Percentiles rank a stretch among this genome's conserved stretches.
phyloP scores from a whole-genome alignment of 768 basidiomycete genomes.

The Mycena leptocephala region DNA sequence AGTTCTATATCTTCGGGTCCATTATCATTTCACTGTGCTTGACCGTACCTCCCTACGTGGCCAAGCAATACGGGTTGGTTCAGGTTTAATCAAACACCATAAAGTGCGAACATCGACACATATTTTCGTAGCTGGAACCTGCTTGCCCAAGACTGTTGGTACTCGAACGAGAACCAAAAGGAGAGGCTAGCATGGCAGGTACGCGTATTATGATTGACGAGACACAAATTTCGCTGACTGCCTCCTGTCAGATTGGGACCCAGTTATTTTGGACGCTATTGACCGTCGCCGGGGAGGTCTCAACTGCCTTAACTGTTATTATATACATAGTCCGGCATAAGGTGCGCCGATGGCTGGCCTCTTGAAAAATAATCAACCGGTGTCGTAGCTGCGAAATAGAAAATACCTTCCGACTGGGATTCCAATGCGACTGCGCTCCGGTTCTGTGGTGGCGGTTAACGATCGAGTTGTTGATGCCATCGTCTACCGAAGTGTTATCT shows the following conservation, averaged over 20 bases:
- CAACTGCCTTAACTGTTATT: constrained; percentile 20
- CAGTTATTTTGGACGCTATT: constrained; percentile 37
- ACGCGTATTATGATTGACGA: background rate
- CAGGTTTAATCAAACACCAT: no score
- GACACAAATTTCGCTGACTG: background rate
- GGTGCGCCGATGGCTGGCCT: constrained; percentile 30
- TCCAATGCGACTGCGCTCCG: background rate
- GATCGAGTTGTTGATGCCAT: constrained; percentile 25
- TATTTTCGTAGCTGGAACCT: constrained; percentile 34
- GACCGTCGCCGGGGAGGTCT: constrained; percentile 34
- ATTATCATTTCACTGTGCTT: constrained; percentile 25
- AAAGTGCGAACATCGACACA: no score
- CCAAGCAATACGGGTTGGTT: constrained; percentile 36
- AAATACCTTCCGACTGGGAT: background rate
- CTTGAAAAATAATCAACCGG: background rate
- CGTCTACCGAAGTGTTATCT: constrained; percentile 27
- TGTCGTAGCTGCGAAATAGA: background rate
- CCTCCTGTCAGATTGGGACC: constrained; percentile 31
- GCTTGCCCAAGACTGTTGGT: constrained; percentile 40
- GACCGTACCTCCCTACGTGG: constrained; percentile 38
- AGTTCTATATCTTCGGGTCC: constrained; percentile 34
- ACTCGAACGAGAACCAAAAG: constrained; percentile 34
- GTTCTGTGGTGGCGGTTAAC: background rate
- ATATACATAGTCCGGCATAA: constrained; percentile 38
- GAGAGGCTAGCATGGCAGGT: constrained; percentile 38